A percentile compares a stretch with the other conserved stretches of the same genome.
These are phyloP conservation scores for Plectosphaerella plurivora DNA, from an alignment of 2,329 filamentous ascomycete genomes.

Conservation along the genomic window DNA sequence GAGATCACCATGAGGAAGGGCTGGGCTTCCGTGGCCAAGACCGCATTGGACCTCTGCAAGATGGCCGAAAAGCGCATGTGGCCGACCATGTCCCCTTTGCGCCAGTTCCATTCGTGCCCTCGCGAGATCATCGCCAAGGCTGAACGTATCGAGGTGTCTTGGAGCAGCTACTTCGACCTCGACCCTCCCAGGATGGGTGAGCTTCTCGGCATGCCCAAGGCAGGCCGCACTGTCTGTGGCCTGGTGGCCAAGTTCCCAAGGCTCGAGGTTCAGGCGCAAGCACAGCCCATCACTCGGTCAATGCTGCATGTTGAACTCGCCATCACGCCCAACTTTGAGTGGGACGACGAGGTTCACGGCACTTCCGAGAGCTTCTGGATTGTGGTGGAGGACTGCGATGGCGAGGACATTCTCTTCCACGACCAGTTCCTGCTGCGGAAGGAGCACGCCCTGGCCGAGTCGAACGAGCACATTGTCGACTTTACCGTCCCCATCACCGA, in stretches of 20 bases:
- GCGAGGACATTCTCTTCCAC: slow-evolving; percentile 91
- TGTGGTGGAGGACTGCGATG: slow-evolving; percentile 93
- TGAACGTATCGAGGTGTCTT: slow-evolving; percentile 90
- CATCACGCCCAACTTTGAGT: slow-evolving; percentile 91
- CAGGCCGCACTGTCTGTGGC: slow-evolving; percentile 78
- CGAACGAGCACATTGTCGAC: slow-evolving; percentile 91
- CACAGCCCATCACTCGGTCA: slow-evolving; percentile 90
- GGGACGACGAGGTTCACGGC: slow-evolving; percentile 88
- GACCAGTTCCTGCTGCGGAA: slow-evolving; percentile 90
- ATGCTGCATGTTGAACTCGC: slow-evolving; percentile 87
- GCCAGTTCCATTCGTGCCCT: slow-evolving; percentile 81
- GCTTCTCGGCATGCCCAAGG: slow-evolving; percentile 83
- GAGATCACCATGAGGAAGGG: slow-evolving; percentile 97
- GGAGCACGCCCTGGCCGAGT: slow-evolving; percentile 79
- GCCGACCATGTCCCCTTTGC: slow-evolving; percentile 94
- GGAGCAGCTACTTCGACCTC: slow-evolving; percentile 91
- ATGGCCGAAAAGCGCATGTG: slow-evolving; percentile 99
- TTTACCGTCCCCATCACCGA: slow-evolving; percentile 96
- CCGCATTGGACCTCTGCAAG: slow-evolving; percentile 90
- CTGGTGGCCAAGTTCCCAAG: slow-evolving; percentile 91
- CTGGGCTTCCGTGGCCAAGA: slow-evolving; percentile 90
- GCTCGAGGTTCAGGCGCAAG: slow-evolving; percentile 86
- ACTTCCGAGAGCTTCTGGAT: slow-evolving; percentile 94
- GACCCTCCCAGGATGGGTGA: slow-evolving; percentile 96
- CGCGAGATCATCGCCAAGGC: slow-evolving; percentile 86